Evolutionary conservation across 805 yeast genomes (phyloP).

Genomic region (Spencermartinsiella europaea): DNA sequence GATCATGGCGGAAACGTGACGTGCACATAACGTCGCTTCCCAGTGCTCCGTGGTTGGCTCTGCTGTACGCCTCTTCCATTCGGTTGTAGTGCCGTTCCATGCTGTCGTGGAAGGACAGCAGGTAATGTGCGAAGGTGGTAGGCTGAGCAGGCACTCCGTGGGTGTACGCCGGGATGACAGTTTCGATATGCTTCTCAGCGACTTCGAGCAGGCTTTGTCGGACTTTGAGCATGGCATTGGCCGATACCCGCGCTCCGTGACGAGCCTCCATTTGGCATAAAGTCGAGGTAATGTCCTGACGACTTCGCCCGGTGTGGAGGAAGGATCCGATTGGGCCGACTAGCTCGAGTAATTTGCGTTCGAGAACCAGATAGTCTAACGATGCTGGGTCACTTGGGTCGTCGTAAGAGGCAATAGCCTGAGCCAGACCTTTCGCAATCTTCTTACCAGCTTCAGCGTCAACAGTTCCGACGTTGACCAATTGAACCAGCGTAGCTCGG

Average conservation of each 20-base stretch:
- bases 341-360: constrained; percentile 7
- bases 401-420: constrained; percentile 8
- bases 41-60: constrained; percentile 8
- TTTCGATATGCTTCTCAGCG: constrained; percentile 8
- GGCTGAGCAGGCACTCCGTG: constrained; percentile 15
- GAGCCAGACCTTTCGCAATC: constrained; percentile 8
- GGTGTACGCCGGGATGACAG: constrained; percentile 13
- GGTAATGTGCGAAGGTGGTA: constrained; percentile 12
- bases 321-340: constrained; percentile 11
- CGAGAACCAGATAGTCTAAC: constrained; percentile 12
- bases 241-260: constrained; percentile 1
- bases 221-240: constrained; percentile 3
- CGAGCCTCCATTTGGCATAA: constrained; percentile 5
- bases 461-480: constrained; percentile 5
- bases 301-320: constrained; percentile 11
- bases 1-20: constrained; percentile 11
- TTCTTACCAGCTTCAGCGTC: constrained; percentile 4
- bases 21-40: constrained; percentile 14
- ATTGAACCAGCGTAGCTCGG: constrained; percentile 7
- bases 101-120: constrained; percentile 10
- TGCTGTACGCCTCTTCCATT: constrained; percentile 9
- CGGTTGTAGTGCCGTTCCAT: constrained; percentile 8
- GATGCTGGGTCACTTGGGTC: constrained; percentile 9
- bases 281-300: constrained; percentile 13
- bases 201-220: constrained; percentile 5